Percentiles rank a stretch among this genome's conserved stretches.
Conservation (phyloP, 441 rosid species). For the Mallotus japonicus region DNA sequence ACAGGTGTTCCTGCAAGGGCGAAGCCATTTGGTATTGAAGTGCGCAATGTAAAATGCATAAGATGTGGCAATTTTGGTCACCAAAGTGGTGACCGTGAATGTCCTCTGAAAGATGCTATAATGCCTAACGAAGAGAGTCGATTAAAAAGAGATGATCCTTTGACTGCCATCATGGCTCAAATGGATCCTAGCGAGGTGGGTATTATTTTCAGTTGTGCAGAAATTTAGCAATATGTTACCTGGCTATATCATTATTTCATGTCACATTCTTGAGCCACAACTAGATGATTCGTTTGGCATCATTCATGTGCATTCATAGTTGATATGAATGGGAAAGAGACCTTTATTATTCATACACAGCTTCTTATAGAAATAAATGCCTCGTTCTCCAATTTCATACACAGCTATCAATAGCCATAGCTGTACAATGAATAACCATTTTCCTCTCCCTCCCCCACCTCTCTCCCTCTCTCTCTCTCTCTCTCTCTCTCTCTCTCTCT, state of each 20-base stretch:
- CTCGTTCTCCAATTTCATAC: not conserved
- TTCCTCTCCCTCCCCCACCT: no score
- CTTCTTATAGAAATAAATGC: not conserved
- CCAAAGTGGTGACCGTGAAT: constrained; percentile 96
- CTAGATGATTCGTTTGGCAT: not conserved
- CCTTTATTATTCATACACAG: not conserved
- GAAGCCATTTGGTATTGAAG: constrained; percentile 88
- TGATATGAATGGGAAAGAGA: not conserved
- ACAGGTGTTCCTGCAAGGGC: constrained; percentile 75
- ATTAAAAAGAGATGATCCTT: constrained; percentile 86
- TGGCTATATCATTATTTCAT: not conserved
- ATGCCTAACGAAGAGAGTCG: constrained; percentile 93
- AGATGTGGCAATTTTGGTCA: constrained; percentile 89
- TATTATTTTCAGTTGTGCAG: constrained; percentile 12
- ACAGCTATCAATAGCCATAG: not conserved
- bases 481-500: no score
- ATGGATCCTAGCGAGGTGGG: constrained; percentile 78
- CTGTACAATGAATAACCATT: no score
- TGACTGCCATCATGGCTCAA: constrained; percentile 78
- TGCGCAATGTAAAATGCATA: constrained; percentile 84
- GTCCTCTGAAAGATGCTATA: constrained; percentile 86
- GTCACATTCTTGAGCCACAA: not conserved
- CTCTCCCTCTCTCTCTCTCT: no score
- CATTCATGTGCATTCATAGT: not conserved
- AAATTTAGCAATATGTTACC: constrained; percentile 5